Evolutionary conservation across 2,329 filamentous ascomycete genomes (phyloP), one percentile per base, ranked within the genome.

Genomic region (Alternaria angustiovoidea): DNA sequence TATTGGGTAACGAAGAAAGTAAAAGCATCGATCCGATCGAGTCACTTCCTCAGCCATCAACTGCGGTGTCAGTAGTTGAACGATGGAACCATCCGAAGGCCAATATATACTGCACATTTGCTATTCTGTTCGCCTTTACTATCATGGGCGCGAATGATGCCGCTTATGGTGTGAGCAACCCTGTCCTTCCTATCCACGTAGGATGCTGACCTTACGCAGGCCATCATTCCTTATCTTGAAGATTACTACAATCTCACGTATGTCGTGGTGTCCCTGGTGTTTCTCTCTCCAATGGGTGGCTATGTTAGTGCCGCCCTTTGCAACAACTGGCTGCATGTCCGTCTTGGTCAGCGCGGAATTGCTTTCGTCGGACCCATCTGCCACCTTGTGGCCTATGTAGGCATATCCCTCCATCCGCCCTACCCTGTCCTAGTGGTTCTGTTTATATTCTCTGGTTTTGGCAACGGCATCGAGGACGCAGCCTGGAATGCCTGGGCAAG

Each of bases 121-220:
- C 85, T 2, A 84, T 86, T 7, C 85, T 88, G 66, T 86, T 85
- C 70, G 82, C 83, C 1, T 86, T 91, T 63, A 78, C 86, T 36
- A 78, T 90, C 42, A 85, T 89, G 79, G 89, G 89, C 14, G 84
- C 89, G 79, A 89, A 89, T 69, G 89, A 91, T 77, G 88, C 84
- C 9, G 85, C 85, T 20, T 82, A 86, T 34, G 88, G 88, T 34
- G 87, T 87, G 79, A 74, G 83, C 79, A 57, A 54, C 30, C 52
- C 46, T 22, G 34, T 24, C 2, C 4, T 26, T 28, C 7, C 4
- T 14, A 16, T 39, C 1, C 3, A 36, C 14, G 28, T 16, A 9
- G 6, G 36, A n/a, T 24, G 39, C 53, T 39, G 6, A 46, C 7
- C 2, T 18, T 34, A 8, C 36, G 2, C 24, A 62, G 56, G 59